These are phyloP conservation scores for Iberis amara DNA, from an alignment of 441 rosid genomes.

Conservation along the genomic window DNA sequence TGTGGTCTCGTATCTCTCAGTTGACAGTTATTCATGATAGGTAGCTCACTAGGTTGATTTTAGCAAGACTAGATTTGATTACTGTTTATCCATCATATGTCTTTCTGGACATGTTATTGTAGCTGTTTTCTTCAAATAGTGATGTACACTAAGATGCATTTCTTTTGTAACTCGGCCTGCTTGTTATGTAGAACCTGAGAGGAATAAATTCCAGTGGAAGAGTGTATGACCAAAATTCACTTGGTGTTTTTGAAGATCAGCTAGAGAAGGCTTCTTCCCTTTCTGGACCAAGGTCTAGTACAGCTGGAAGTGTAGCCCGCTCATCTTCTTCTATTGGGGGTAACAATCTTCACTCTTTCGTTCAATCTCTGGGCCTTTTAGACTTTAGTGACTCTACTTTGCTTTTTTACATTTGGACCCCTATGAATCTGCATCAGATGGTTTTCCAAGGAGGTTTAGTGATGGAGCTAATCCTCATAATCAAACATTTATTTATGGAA, in stretches of 20 bases:
- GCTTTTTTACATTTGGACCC: conserved; percentile 36
- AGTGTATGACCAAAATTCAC: conserved; percentile 37
- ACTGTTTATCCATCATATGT: neutral
- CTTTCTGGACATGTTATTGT: conserved; percentile 6
- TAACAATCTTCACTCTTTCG: conserved; percentile 40
- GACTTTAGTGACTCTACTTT: conserved; percentile 37
- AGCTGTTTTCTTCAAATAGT: neutral
- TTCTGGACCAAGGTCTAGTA: conserved; percentile 51
- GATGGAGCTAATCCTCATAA: conserved; percentile 62
- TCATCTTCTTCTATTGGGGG: conserved; percentile 48
- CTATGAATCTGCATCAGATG: conserved; percentile 45
- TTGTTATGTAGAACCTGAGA: conserved; percentile 43
- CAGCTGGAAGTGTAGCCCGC: conserved; percentile 36
- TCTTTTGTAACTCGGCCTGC: conserved; percentile 22
- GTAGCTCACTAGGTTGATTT: neutral
- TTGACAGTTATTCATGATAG: conserved; percentile 11
- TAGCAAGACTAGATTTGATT: neutral
- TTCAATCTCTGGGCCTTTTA: conserved; percentile 39
- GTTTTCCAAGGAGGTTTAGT: conserved; percentile 53
- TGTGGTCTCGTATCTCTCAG: neutral
- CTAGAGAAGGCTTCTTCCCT: conserved; percentile 40
- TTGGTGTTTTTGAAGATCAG: conserved; percentile 48
- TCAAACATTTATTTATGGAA: conserved; percentile 49
- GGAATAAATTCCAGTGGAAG: conserved; percentile 39
- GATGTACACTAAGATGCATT: conserved; percentile 19